Conservation (phyloP, 2,329 filamentous ascomycete species). For the Aspergillus jensenii region DNA sequence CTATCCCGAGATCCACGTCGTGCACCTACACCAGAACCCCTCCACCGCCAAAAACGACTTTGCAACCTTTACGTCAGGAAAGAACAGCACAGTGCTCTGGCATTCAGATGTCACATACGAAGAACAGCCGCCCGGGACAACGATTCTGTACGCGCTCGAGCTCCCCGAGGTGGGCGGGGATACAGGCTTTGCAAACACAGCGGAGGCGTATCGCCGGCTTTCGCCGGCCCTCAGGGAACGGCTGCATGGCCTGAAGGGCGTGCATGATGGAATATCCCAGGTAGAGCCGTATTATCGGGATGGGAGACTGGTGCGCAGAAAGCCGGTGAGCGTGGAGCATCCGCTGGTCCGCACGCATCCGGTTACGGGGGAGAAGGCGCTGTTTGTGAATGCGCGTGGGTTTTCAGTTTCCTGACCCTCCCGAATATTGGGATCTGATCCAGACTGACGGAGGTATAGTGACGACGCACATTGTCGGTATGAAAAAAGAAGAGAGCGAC, state of each 20-base stretch:
- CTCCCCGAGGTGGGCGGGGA: conserved; percentile 75
- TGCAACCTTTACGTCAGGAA: conserved; percentile 62
- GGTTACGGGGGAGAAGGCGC: conserved; percentile 31
- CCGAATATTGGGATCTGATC: too few species aligned
- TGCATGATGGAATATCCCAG: conserved; percentile 79
- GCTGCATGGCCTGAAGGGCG: conserved; percentile 73
- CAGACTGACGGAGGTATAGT: conserved; percentile 24
- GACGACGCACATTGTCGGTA: conserved; percentile 40
- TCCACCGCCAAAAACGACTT: conserved; percentile 57
- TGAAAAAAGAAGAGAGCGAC: conserved; percentile 45
- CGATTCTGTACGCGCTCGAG: conserved; percentile 81
- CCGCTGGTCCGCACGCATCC: conserved; percentile 60
- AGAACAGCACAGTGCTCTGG: conserved; percentile 79
- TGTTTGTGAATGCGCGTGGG: conserved; percentile 39
- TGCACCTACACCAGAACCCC: conserved; percentile 61
- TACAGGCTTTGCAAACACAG: conserved; percentile 75
- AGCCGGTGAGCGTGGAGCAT: conserved; percentile 71
- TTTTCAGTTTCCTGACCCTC: background rate
- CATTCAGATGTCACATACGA: conserved; percentile 87
- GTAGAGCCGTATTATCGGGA: conserved; percentile 62
- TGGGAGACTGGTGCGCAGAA: conserved; percentile 68
- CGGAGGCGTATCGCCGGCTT: conserved; percentile 74
- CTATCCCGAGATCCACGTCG: conserved; percentile 71
- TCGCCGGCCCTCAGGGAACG: conserved; percentile 76
- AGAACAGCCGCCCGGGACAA: conserved; percentile 82